phyloP scores from a whole-genome alignment of 129 eudicot genomes.

The Logfia minima region DNA sequence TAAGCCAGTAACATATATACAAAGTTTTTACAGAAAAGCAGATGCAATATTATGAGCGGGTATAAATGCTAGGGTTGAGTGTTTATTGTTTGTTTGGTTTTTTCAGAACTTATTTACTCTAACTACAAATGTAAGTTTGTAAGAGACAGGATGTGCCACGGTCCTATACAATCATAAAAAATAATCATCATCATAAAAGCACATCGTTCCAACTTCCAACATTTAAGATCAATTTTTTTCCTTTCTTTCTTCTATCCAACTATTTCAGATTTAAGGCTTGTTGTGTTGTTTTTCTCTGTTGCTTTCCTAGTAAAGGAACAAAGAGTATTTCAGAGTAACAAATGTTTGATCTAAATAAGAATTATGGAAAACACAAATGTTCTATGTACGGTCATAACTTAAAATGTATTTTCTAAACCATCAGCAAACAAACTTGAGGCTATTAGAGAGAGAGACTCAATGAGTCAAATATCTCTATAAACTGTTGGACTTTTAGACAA shows the following conservation, averaged over 20 bases:
- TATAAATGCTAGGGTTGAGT: neutral
- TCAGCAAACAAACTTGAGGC: neutral
- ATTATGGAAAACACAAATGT: too few species aligned
- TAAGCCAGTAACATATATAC: neutral
- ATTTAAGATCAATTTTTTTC: neutral
- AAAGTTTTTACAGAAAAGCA: neutral
- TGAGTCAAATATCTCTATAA: neutral
- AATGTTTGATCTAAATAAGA: too few species aligned
- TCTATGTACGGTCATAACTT: too few species aligned
- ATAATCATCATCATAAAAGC: neutral
- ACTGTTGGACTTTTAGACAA: neutral
- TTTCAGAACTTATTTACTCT: neutral
- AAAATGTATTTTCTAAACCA: neutral
- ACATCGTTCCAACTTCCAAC: neutral
- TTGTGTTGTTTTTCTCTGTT: neutral
- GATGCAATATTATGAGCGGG: neutral
- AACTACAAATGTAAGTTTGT: neutral
- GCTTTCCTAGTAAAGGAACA: neutral
- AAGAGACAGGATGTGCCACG: neutral
- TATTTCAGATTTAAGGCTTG: neutral
- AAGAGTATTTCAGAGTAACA: too few species aligned
- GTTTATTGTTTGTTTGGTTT: too few species aligned
- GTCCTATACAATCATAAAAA: neutral
- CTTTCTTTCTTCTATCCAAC: neutral
- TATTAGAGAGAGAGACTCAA: neutral